Conservation (phyloP, 2,329 filamentous ascomycete genomes). For the Aureobasidium subglaciale region DNA sequence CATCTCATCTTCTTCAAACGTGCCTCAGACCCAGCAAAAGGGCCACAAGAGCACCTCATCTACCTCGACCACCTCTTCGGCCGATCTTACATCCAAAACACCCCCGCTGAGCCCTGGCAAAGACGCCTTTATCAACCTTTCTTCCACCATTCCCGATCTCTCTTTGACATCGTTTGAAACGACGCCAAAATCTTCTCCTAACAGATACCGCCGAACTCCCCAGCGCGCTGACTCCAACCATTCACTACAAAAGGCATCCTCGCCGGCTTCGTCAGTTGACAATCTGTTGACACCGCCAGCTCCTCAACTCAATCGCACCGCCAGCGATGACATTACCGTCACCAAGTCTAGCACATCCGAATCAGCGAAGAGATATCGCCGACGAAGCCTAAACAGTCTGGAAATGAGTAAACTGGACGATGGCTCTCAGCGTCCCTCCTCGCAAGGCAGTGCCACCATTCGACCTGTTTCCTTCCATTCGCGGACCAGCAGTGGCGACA, state of each 20-base stretch:
- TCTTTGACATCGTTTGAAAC: slow-evolving; percentile 49
- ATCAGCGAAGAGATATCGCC: slow-evolving; percentile 66
- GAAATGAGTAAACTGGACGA: slow-evolving; percentile 29
- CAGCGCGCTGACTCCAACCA: slow-evolving; percentile 45
- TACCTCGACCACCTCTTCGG: slow-evolving; percentile 37
- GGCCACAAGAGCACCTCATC: slow-evolving; percentile 46
- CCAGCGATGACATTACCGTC: slow-evolving; percentile 64
- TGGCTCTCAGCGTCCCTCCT: slow-evolving; percentile 21
- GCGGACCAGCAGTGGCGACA: slow-evolving; percentile 30
- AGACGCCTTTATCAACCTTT: slow-evolving; percentile 41
- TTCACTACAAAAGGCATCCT: slow-evolving; percentile 25
- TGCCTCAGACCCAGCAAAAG: slow-evolving; percentile 23
- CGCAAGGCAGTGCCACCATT: slow-evolving; percentile 27
- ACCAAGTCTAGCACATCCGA: slow-evolving; percentile 54
- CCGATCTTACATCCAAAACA: slow-evolving; percentile 16
- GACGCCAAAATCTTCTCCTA: slow-evolving; percentile 62
- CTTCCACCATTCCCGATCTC: slow-evolving; percentile 47
- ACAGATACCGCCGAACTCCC: slow-evolving; percentile 71
- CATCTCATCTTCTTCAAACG: slow-evolving; percentile 43
- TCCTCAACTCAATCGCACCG: slow-evolving; percentile 21
- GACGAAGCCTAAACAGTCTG: slow-evolving; percentile 72
- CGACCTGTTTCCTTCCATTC: slow-evolving; percentile 27
- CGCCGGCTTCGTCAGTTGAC: slow-evolving; percentile 41
- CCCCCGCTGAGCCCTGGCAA: slow-evolving; percentile 21
- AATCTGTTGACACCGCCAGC: slow-evolving; percentile 41